Evolutionary conservation across 2,329 filamentous ascomycete genomes (phyloP).

Genomic region (Trichophyton mentagrophytes): DNA sequence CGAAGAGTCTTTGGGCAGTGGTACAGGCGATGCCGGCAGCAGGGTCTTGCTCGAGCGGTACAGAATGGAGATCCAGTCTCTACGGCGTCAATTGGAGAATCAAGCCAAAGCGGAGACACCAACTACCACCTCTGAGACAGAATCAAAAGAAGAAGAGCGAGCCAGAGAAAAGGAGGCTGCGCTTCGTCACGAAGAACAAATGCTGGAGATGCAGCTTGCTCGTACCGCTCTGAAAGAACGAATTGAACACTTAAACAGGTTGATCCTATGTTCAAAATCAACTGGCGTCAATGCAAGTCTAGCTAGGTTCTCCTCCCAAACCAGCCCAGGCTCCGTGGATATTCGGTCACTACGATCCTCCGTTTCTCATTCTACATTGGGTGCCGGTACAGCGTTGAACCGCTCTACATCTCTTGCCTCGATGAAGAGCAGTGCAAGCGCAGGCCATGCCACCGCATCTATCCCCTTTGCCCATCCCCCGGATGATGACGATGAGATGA

Average conservation of each 20-base stretch:
- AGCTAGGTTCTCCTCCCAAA: slow-evolving; percentile 49
- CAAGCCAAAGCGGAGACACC: slow-evolving; percentile 49
- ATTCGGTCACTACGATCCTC: slow-evolving; percentile 55
- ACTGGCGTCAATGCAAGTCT: slow-evolving; percentile 76
- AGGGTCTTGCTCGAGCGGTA: slow-evolving; percentile 85
- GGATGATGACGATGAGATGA: slow-evolving; percentile 60
- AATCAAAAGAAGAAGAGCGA: slow-evolving; percentile 36
- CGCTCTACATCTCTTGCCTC: slow-evolving; percentile 57
- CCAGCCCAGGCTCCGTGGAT: slow-evolving; percentile 28
- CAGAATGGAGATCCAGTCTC: slow-evolving; percentile 76
- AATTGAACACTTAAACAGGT: slow-evolving; percentile 88
- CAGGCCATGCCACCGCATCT: slow-evolving; percentile 21
- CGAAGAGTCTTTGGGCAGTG: slow-evolving; percentile 69
- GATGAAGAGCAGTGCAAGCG: slow-evolving; percentile 31
- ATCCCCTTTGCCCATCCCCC: slow-evolving; percentile 30
- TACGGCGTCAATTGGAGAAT: slow-evolving; percentile 68
- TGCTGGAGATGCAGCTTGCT: slow-evolving; percentile 96
- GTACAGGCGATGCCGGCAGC: slow-evolving; percentile 68
- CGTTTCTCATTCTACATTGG: slow-evolving; percentile 49
- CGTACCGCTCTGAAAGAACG: slow-evolving; percentile 91
- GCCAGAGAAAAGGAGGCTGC: slow-evolving; percentile 68
- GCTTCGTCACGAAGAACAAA: slow-evolving; percentile 85
- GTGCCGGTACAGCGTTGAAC: slow-evolving; percentile 42
- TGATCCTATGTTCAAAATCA: slow-evolving; percentile 92
- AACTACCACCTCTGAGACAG: slow-evolving; percentile 42